Conservation (phyloP, 2,329 filamentous ascomycete genomes). For the Chrysoporthe puriensis region DNA sequence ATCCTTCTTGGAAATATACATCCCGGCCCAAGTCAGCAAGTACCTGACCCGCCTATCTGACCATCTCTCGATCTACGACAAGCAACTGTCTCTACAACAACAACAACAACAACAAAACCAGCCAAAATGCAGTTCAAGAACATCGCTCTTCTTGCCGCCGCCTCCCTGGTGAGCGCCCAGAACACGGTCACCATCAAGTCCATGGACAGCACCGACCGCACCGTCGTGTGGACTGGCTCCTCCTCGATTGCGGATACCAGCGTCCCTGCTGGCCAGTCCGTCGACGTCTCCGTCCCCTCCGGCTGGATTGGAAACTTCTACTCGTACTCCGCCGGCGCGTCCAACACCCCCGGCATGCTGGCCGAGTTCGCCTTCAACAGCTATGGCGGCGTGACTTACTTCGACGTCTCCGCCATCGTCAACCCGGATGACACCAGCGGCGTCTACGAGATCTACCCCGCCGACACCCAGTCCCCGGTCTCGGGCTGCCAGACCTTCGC, state of each 20-base stretch:
- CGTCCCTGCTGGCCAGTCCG: slow-evolving; percentile 44
- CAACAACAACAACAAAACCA: slow-evolving; percentile 29
- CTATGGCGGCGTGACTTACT: slow-evolving; percentile 43
- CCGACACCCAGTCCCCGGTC: slow-evolving; percentile 34
- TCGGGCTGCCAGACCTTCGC: slow-evolving; percentile 47
- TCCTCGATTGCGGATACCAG: slow-evolving; percentile 45
- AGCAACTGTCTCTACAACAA: slow-evolving; percentile 1
- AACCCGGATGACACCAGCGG: slow-evolving; percentile 44
- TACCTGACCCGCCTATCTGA: slow-evolving; percentile 3
- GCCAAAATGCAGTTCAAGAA: slow-evolving; percentile 59
- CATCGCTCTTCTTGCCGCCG: slow-evolving; percentile 46
- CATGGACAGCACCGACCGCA: slow-evolving; percentile 55
- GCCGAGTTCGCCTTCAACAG: slow-evolving; percentile 43
- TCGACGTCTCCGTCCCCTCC: slow-evolving; percentile 36
- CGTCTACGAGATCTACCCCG: slow-evolving; percentile 46
- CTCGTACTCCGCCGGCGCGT: slow-evolving; percentile 39
- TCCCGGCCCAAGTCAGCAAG: slow-evolving; percentile 8
- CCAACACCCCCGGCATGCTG: slow-evolving; percentile 43
- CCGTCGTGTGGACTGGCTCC: slow-evolving; percentile 55
- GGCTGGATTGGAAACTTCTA: slow-evolving; percentile 41
- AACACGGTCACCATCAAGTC: slow-evolving; percentile 62
- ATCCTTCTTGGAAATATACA: slow-evolving; percentile 10
- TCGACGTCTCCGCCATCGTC: slow-evolving; percentile 51
- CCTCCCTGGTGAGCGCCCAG: slow-evolving; percentile 47
- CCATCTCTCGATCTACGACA: slow-evolving; percentile 2